Conservation (phyloP, 2,329 filamentous ascomycete genomes). For the Stagonosporopsis tanaceti region DNA sequence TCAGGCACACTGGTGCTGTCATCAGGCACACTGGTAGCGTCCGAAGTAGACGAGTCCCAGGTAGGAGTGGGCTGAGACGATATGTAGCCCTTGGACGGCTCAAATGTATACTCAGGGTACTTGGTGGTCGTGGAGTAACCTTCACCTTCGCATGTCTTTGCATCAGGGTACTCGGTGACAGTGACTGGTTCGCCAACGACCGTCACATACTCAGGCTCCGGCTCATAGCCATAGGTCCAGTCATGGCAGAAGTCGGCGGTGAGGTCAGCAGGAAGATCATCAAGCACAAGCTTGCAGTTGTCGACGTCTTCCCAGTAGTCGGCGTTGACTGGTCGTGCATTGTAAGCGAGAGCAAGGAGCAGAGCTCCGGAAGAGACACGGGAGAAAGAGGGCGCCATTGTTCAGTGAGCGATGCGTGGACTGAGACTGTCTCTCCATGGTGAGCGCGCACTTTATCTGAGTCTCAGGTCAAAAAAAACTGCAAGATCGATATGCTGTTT, state of each 20-base stretch:
- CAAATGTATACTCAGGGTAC: slow-evolving; percentile 7
- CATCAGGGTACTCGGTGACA: slow-evolving; percentile 15
- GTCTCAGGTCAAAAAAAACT: slow-evolving; percentile 7
- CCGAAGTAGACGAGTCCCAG: not conserved
- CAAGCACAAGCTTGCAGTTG: slow-evolving; percentile 19
- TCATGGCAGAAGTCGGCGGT: slow-evolving; percentile 15
- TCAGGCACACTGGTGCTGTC: not conserved
- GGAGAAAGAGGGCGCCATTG: slow-evolving; percentile 17
- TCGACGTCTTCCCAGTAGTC: slow-evolving; percentile 21
- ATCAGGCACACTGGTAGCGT: not conserved
- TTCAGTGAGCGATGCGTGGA: slow-evolving; percentile 11
- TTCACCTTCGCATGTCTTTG: slow-evolving; percentile 13
- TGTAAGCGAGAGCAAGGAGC: slow-evolving; percentile 19
- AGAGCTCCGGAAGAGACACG: slow-evolving; percentile 18
- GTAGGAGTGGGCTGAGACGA: not conserved
- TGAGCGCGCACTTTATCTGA: slow-evolving; percentile 10
- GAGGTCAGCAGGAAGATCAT: slow-evolving; percentile 10
- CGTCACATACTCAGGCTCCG: slow-evolving; percentile 8
- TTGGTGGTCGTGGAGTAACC: slow-evolving; percentile 13
- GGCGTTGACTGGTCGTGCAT: slow-evolving; percentile 13
- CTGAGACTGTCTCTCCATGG: slow-evolving; percentile 18
- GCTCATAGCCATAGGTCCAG: slow-evolving; percentile 7
- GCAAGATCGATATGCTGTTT: slow-evolving; percentile 8
- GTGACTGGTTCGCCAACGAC: slow-evolving; percentile 9
- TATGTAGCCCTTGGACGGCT: not conserved